A percentile compares a stretch with the other conserved stretches of the same genome.
Conservation (phyloP, 192 early-diverging fungal genomes). For the Phycomyces blakesleeanus region DNA sequence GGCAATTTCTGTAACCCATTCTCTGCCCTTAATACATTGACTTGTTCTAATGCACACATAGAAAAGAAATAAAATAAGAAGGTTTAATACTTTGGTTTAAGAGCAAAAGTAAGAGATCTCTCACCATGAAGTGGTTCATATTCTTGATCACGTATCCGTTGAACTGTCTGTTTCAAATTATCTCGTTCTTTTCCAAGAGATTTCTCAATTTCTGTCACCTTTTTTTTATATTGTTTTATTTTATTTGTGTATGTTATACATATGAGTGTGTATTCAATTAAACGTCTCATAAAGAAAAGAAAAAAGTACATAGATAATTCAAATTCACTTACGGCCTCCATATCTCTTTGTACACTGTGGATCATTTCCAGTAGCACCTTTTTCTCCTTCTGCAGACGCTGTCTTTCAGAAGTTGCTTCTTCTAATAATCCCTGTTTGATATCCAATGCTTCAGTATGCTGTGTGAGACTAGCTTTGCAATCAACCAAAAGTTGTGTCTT, state of each 20-base stretch:
- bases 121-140: slow-evolving; percentile 37
- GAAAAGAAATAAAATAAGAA: too few species aligned
- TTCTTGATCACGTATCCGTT: slow-evolving; percentile 16
- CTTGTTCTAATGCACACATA: too few species aligned
- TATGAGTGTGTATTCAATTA: too few species aligned
- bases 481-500: slow-evolving; percentile 30
- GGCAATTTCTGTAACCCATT: slow-evolving; percentile 28
- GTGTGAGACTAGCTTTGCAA: slow-evolving; percentile 23
- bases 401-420: slow-evolving; percentile 28
- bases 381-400: slow-evolving; percentile 25
- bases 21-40: slow-evolving; percentile 21
- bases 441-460: slow-evolving; percentile 22
- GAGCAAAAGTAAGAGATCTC: too few species aligned
- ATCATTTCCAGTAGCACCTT: slow-evolving; percentile 29
- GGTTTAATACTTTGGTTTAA: too few species aligned
- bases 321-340: slow-evolving; percentile 21
- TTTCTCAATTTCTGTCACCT: slow-evolving; percentile 25
- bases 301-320: not conserved
- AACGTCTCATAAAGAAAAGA: too few species aligned
- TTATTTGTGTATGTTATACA: too few species aligned
- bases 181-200: slow-evolving; percentile 25
- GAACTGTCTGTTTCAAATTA: slow-evolving; percentile 20
- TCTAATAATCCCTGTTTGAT: slow-evolving; percentile 27
- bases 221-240: not conserved
- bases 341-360: slow-evolving; percentile 30